Percentiles rank a stretch among this genome's conserved stretches.
phyloP scores from a whole-genome alignment of 306 rosid species.

The Medicago truncatula region DNA sequence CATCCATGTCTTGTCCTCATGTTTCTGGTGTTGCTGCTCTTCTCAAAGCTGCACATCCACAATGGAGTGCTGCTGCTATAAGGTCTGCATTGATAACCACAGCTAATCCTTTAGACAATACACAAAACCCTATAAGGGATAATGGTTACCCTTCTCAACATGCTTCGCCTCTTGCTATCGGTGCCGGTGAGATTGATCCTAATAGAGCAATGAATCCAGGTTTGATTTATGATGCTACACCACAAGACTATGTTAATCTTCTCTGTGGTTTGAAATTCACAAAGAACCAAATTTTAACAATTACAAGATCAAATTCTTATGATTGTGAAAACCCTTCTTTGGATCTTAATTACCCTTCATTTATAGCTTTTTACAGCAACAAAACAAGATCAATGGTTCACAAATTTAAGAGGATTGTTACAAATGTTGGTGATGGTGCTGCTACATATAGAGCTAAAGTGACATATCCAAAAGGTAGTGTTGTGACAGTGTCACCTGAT shows the following conservation, averaged over 20 bases:
- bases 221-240: slow-evolving; percentile 56
- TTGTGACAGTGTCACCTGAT: slow-evolving; percentile 46
- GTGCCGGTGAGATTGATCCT: slow-evolving; percentile 58
- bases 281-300: slow-evolving; percentile 40
- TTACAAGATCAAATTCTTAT: slow-evolving; percentile 49
- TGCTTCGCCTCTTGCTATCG: slow-evolving; percentile 59
- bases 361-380: slow-evolving; percentile 37
- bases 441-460: slow-evolving; percentile 52
- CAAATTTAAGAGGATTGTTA: slow-evolving; percentile 50
- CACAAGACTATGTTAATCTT: slow-evolving; percentile 59
- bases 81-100: slow-evolving; percentile 44
- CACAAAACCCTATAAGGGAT: slow-evolving; percentile 44
- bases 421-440: slow-evolving; percentile 52
- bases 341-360: slow-evolving; percentile 62
- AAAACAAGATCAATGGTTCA: slow-evolving; percentile 1
- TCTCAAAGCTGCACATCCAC: slow-evolving; percentile 38
- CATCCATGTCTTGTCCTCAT: slow-evolving; percentile 48
- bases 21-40: slow-evolving; percentile 45
- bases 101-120: slow-evolving; percentile 44
- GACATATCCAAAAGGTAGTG: slow-evolving; percentile 43
- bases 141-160: slow-evolving; percentile 18
- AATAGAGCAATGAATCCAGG: slow-evolving; percentile 63
- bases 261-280: slow-evolving; percentile 48
- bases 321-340: slow-evolving; percentile 48
- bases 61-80: slow-evolving; percentile 48